Evolutionary conservation across 805 yeast genomes (phyloP), one percentile per base, ranked within the genome.

Genomic region (Myxozyma kluyveri): DNA sequence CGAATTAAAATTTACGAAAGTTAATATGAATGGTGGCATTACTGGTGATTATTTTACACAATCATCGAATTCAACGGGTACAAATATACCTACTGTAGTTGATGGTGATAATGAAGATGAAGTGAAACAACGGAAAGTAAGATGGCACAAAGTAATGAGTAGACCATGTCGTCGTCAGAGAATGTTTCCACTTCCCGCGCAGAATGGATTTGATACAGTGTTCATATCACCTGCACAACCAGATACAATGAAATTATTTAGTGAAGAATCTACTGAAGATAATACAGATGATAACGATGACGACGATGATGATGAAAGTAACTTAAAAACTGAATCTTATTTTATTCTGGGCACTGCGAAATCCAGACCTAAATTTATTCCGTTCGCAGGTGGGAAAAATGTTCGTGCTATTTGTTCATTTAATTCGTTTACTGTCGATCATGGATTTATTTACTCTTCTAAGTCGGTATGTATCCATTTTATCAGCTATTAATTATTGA

Each of bases 361-460:
- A 55, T 79, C 93, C 0, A 67, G 72, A 3, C 87, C 91, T 2
- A 73, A 85, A 50, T 70, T 86, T 12, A 81, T 80, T 67, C 81
- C 80, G 57, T 84, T 88, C 63, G 78, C 88, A 4, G 77, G 45
- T 3, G 75, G 78, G 7, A 80, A 87, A 5, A 47, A 42, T 0
- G 75, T 62, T 3, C 22, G 32, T 4, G 59, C 55, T 3, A 76
- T 86, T 59, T 82, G 86, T 1, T 72, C 77, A 6, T 80, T 78
- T 62, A 73, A 77, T 41, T 66, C 70, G 17, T 60, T 60, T 22
- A 47, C 58, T 4, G 65, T 65, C 0, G 59, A 54, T 23, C 71
- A 76, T 54, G 86, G 86, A 2, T 75, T 88, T 48, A 82, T 87
- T 64, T 82, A 81, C 55, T 82, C 86, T 54, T 95, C 86, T 18